Evolutionary conservation across 441 rosid genomes (phyloP).

Genomic region (Oxalis stricta): DNA sequence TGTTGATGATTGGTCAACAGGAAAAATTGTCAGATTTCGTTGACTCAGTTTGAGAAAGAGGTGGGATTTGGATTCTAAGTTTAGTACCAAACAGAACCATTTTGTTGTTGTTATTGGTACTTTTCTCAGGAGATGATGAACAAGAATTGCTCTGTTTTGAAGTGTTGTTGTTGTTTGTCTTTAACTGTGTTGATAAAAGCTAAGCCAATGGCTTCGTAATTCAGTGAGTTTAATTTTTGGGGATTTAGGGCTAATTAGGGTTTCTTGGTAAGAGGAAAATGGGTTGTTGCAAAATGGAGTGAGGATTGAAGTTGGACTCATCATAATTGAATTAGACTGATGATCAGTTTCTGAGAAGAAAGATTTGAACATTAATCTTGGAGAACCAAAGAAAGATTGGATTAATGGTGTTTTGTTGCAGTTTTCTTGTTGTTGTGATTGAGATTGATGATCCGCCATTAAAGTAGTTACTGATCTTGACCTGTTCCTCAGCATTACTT

Average conservation of each 20-base stretch:
- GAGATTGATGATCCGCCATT: conserved; percentile 44
- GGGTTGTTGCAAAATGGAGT: conserved; percentile 24
- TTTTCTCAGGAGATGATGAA: neutral
- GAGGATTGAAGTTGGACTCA: conserved; percentile 59
- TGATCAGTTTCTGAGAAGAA: conserved; percentile 40
- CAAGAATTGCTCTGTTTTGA: conserved; percentile 6
- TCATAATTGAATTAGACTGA: too few relatives aligned
- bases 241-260: conserved; percentile 15
- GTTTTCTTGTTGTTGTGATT: conserved; percentile 19
- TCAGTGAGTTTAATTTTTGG: conserved; percentile 22
- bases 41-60: conserved; percentile 16
- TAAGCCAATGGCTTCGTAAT: conserved; percentile 51
- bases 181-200: conserved; percentile 35
- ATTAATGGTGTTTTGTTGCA: conserved; percentile 10
- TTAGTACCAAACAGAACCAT: conserved; percentile 45
- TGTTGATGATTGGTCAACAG: too few relatives aligned
- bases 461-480: conserved; percentile 41
- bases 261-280: conserved; percentile 20
- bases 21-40: too few relatives aligned
- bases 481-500: conserved; percentile 40
- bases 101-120: conserved; percentile 22
- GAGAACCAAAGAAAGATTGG: conserved; percentile 38
- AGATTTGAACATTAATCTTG: conserved; percentile 46
- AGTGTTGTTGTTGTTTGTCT: too few relatives aligned
- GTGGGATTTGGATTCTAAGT: conserved; percentile 50